Percentiles rank a stretch among this genome's conserved stretches.
Conservation (phyloP, 2,329 filamentous ascomycete genomes). For the Penicillium sp. region DNA sequence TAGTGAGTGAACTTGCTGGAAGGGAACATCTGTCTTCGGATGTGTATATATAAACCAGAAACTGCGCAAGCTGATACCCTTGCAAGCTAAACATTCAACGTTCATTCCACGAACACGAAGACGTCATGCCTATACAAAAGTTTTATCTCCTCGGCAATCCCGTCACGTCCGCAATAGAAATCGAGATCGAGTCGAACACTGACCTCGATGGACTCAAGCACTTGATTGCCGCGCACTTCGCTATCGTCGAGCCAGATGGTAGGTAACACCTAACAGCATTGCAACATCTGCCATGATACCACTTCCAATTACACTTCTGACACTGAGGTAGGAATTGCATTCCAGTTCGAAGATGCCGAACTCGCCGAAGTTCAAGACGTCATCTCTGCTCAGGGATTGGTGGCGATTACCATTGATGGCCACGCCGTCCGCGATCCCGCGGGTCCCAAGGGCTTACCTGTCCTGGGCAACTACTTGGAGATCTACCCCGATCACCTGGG, state of each 20-base stretch:
- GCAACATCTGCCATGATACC: background rate
- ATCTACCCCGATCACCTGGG: slow-evolving; percentile 58
- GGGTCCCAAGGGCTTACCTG: slow-evolving; percentile 22
- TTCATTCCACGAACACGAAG: background rate
- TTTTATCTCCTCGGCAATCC: slow-evolving; percentile 24
- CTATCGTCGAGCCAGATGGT: slow-evolving; percentile 12
- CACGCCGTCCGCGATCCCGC: slow-evolving; percentile 13
- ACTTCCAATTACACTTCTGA: background rate
- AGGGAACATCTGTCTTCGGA: background rate
- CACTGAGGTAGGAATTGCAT: slow-evolving; percentile 19
- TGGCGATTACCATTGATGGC: slow-evolving; percentile 12
- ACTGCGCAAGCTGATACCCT: background rate
- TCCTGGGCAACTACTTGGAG: slow-evolving; percentile 57
- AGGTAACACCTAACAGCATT: background rate
- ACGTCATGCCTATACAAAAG: slow-evolving; percentile 15
- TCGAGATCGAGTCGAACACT: slow-evolving; percentile 1
- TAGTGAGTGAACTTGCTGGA: background rate
- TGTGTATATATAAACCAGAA: background rate
- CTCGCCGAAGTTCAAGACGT: background rate
- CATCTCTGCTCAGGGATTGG: background rate
- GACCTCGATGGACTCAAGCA: slow-evolving; percentile 5
- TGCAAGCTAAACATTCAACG: background rate
- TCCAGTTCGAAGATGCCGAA: slow-evolving; percentile 12
- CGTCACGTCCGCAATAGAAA: background rate
- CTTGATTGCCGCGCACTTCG: slow-evolving; percentile 11